Evolutionary conservation across 495 filamentous ascomycete species (phyloP).

Genomic region (Daldinia bambusicola): DNA sequence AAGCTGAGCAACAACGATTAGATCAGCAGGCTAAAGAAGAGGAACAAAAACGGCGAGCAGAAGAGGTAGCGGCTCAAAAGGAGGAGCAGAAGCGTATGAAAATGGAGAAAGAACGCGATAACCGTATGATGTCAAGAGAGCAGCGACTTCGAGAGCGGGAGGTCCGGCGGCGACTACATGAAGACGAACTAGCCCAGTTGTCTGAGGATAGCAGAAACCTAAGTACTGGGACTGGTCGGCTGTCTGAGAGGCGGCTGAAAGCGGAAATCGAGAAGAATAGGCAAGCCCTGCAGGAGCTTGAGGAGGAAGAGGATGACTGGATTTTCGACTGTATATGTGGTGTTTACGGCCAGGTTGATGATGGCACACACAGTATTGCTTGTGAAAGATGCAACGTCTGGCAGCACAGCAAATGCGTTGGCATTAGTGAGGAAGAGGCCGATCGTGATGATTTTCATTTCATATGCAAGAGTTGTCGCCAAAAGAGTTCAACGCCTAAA

Average conservation of each 20-base stretch:
- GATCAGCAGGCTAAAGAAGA: constrained; percentile 77
- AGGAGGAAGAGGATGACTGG: constrained; percentile 84
- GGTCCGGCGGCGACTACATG: constrained; percentile 78
- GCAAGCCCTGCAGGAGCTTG: constrained; percentile 75
- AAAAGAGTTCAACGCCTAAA: constrained; percentile 62
- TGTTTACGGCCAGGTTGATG: constrained; percentile 88
- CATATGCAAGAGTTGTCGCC: constrained; percentile 81
- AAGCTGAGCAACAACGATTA: constrained; percentile 78
- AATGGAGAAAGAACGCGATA: constrained; percentile 75
- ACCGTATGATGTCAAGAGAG: constrained; percentile 84
- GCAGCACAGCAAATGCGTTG: constrained; percentile 94
- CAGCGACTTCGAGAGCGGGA: constrained; percentile 85
- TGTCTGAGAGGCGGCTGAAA: constrained; percentile 81
- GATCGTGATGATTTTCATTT: constrained; percentile 91
- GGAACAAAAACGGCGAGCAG: constrained; percentile 72
- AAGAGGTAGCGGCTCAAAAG: constrained; percentile 72
- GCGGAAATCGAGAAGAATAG: constrained; percentile 80
- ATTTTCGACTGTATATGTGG: constrained; percentile 95
- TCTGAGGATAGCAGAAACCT: constrained; percentile 79
- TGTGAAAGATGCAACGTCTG: constrained; percentile 95
- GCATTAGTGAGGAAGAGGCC: constrained; percentile 77
- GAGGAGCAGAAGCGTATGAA: constrained; percentile 76
- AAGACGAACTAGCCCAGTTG: constrained; percentile 81
- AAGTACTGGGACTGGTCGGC: constrained; percentile 68
- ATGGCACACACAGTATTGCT: constrained; percentile 91